phyloP scores from a whole-genome alignment of 2,329 filamentous ascomycete genomes.

The Ophiocordyceps camponoti-saundersi region DNA sequence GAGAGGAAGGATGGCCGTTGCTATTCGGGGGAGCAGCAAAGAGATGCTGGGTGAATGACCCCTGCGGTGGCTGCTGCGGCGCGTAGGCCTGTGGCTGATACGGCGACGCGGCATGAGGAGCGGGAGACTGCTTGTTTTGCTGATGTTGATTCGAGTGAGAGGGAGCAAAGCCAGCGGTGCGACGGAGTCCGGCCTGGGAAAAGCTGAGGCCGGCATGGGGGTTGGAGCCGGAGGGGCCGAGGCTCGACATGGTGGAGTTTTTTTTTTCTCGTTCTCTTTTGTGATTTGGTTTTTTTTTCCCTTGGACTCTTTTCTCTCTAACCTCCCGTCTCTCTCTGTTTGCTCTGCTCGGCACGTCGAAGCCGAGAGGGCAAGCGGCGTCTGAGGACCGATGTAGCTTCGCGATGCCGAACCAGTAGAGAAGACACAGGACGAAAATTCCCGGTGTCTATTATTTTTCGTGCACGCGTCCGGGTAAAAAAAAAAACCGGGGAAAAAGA shows the following conservation, averaged over 20 bases:
- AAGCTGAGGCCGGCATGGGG: constrained; percentile 36
- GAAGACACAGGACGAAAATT: too few species aligned
- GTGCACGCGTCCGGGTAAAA: too few species aligned
- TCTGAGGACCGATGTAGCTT: too few species aligned
- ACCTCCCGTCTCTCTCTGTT: too few species aligned
- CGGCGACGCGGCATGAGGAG: constrained; percentile 34
- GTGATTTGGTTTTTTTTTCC: too few species aligned
- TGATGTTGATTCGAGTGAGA: constrained; percentile 31
- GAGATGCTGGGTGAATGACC: constrained; percentile 33
- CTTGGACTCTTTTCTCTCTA: background rate
- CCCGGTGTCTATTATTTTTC: too few species aligned
- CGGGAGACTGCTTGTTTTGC: constrained; percentile 37
- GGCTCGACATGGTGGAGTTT: constrained; percentile 26
- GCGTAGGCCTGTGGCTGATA: constrained; percentile 37
- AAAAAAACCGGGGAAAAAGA: too few species aligned
- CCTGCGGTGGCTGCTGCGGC: constrained; percentile 30
- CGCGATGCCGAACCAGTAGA: too few species aligned
- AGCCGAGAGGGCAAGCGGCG: too few species aligned
- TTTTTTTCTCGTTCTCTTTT: background rate
- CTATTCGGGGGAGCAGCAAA: constrained; percentile 30
- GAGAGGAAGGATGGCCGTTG: constrained; percentile 25
- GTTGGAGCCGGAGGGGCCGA: constrained; percentile 32
- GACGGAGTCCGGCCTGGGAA: constrained; percentile 31
- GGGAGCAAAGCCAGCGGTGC: constrained; percentile 24
- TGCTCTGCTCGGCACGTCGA: too few species aligned